A percentile compares a stretch with the other conserved stretches of the same genome.
Conservation (phyloP, 176 grass and related monocot genomes). For the Lolium multiflorum region DNA sequence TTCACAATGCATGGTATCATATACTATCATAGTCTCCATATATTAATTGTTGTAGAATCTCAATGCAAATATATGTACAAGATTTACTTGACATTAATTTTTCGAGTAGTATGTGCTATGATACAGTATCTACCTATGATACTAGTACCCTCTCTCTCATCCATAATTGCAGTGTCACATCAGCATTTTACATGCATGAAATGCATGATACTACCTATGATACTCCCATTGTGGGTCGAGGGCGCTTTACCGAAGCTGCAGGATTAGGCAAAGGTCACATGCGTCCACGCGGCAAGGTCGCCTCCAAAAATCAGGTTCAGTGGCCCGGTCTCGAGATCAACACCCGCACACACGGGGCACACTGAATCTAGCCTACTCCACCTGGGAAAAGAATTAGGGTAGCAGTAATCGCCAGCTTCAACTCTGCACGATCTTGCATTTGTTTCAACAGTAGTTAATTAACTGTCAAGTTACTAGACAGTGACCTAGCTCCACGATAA, state of each 20-base stretch:
- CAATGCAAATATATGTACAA: too few relatives aligned
- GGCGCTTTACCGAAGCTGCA: constrained; percentile 30
- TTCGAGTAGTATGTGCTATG: too few relatives aligned
- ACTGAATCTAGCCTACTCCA: constrained; percentile 19
- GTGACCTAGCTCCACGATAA: background rate
- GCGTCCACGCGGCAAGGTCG: constrained; percentile 38
- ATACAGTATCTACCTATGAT: too few relatives aligned
- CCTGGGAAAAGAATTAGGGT: background rate
- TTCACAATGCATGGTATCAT: too few relatives aligned
- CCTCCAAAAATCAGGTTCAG: constrained; percentile 34
- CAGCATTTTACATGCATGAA: too few relatives aligned
- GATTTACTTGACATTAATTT: too few relatives aligned
- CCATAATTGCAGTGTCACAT: too few relatives aligned
- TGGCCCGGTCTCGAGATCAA: constrained; percentile 22
- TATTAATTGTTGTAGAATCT: too few relatives aligned
- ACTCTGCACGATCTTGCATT: background rate
- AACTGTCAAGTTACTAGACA: background rate
- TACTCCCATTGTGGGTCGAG: too few relatives aligned
- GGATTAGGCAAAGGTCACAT: constrained; percentile 52
- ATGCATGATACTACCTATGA: too few relatives aligned
- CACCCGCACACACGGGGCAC: background rate
- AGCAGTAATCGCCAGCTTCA: background rate
- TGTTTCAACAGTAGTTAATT: background rate
- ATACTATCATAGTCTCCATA: too few relatives aligned
- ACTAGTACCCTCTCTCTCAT: too few relatives aligned